Evolutionary conservation across 768 basidiomycete genomes (phyloP).

Genomic region (Boletus rufocinnamomeus): DNA sequence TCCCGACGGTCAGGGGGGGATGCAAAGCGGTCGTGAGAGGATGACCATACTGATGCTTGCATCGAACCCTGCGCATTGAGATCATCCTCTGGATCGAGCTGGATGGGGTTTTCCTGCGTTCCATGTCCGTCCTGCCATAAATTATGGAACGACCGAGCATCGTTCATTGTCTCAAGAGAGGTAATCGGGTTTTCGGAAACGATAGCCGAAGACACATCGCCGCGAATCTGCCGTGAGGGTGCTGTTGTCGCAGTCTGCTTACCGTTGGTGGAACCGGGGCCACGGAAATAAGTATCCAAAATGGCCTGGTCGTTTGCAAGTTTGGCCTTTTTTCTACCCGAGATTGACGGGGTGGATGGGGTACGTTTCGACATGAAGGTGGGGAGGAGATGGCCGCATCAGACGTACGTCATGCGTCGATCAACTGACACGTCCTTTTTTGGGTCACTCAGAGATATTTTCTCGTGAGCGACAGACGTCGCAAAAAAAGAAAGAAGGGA

Average conservation of each 20-base stretch:
- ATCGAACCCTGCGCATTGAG: conserved; percentile 8
- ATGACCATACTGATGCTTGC: conserved; percentile 9
- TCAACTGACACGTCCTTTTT: conserved; percentile 24
- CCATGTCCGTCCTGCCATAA: conserved; percentile 29
- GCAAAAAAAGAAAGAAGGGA: not conserved
- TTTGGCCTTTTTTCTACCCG: conserved; percentile 27
- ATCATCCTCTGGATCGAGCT: conserved; percentile 26
- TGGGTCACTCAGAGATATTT: conserved; percentile 12
- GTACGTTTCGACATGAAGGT: conserved; percentile 27
- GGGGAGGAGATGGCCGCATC: conserved; percentile 11
- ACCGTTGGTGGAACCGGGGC: conserved; percentile 11
- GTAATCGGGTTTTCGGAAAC: conserved; percentile 20
- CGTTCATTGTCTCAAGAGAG: conserved; percentile 10
- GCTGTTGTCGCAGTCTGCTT: conserved; percentile 12
- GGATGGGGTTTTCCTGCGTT: conserved; percentile 27
- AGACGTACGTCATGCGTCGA: conserved; percentile 33
- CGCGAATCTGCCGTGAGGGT: conserved; percentile 22
- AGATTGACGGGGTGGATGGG: conserved; percentile 10
- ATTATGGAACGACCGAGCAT: not conserved
- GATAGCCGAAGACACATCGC: conserved; percentile 9
- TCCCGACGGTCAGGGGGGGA: conserved; percentile 13
- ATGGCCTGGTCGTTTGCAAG: conserved; percentile 18
- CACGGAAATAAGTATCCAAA: conserved; percentile 33
- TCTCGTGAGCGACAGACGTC: not conserved
- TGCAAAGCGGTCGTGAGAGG: conserved; percentile 15